Percentiles rank a stretch among this genome's conserved stretches.
phyloP scores from a whole-genome alignment of 305 asterid genomes.

The Fraxinus nigra region DNA sequence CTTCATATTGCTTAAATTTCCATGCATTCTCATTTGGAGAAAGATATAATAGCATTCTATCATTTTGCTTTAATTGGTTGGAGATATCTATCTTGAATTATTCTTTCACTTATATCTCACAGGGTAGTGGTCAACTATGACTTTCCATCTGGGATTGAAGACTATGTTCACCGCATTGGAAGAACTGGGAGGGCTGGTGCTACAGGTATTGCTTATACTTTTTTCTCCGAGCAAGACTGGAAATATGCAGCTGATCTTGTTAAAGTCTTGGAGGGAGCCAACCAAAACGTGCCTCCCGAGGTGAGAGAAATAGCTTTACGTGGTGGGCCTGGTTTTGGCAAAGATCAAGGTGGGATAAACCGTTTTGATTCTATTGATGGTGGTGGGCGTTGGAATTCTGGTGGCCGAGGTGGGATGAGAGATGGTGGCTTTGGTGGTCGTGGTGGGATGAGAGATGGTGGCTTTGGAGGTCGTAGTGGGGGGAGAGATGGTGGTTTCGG shows the following conservation, averaged over 20 bases:
- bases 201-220: constrained; percentile 78
- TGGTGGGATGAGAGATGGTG: constrained; percentile 56
- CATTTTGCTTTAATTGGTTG: background rate
- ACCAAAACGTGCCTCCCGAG: constrained; percentile 85
- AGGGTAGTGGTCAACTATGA: constrained; percentile 93
- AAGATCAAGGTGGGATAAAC: constrained; percentile 65
- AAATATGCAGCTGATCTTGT: constrained; percentile 84
- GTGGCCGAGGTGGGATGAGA: constrained; percentile 58
- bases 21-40: background rate
- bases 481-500: constrained; percentile 58
- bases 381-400: constrained; percentile 81
- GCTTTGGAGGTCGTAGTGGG: constrained; percentile 60
- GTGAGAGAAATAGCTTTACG: constrained; percentile 84
- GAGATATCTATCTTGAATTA: constrained; percentile 1
- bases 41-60: background rate
- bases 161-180: constrained; percentile 97
- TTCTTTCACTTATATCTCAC: constrained; percentile 18
- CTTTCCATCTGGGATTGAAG: constrained; percentile 91
- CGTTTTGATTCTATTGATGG: constrained; percentile 60
- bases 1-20: background rate
- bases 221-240: constrained; percentile 96
- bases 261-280: constrained; percentile 88
- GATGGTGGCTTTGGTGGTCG: constrained; percentile 57
- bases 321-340: constrained; percentile 63
- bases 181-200: constrained; percentile 99